phyloP scores from a whole-genome alignment of 2,329 filamentous ascomycete genomes.

The Penicillium glabrum region DNA sequence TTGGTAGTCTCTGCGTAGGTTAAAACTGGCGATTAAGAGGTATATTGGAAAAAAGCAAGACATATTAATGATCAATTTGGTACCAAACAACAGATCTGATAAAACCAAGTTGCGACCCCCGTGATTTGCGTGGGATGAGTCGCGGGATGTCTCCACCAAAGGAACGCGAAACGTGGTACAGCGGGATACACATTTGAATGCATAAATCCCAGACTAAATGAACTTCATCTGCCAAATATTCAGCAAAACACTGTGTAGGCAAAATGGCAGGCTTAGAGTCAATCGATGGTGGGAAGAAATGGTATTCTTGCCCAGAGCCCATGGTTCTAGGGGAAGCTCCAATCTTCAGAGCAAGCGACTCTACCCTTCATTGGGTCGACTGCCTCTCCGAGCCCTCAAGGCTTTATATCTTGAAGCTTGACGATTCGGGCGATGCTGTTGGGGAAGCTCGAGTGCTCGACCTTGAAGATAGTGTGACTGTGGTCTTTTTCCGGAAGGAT shows the following conservation, averaged over 20 bases:
- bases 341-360: constrained; percentile 31
- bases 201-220: too few species aligned
- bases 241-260: too few species aligned
- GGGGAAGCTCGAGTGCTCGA: constrained; percentile 26
- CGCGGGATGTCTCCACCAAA: too few species aligned
- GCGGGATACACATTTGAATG: too few species aligned
- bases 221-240: too few species aligned
- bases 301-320: constrained; percentile 6
- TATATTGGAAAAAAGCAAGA: fast-evolving
- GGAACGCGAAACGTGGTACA: too few species aligned
- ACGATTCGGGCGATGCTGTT: constrained; percentile 27
- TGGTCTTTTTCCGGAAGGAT: constrained; percentile 33
- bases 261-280: neutral
- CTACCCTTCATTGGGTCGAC: constrained; percentile 32
- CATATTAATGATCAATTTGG: too few species aligned
- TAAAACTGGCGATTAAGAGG: too few species aligned
- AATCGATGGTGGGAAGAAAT: constrained; percentile 6
- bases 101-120: too few species aligned
- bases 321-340: constrained; percentile 32
- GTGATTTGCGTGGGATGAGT: too few species aligned
- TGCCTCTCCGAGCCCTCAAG: constrained; percentile 30
- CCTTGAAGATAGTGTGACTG: constrained; percentile 37
- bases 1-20: too few species aligned
- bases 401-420: constrained; percentile 34
- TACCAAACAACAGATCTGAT: too few species aligned